phyloP scores from a whole-genome alignment of 1,284 basidiomycete species.

The Melampsora larici-populina region DNA sequence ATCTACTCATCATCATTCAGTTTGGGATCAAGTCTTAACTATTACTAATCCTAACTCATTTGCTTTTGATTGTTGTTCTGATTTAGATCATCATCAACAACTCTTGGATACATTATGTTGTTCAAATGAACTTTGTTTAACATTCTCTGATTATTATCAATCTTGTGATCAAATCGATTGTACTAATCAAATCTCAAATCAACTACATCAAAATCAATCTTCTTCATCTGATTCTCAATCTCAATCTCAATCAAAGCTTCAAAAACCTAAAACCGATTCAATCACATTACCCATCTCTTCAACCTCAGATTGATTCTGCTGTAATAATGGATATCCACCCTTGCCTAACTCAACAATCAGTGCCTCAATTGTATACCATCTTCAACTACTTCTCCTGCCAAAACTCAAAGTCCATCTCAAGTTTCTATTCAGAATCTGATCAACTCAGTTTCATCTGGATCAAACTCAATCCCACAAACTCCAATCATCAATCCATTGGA shows the following conservation, averaged over 20 bases:
- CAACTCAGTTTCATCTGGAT: too few relatives aligned
- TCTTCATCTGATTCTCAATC: too few relatives aligned
- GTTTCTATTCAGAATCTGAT: too few relatives aligned
- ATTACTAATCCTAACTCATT: neutral
- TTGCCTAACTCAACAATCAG: conserved; percentile 8
- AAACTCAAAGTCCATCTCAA: too few relatives aligned
- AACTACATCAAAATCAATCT: too few relatives aligned
- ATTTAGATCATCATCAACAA: too few relatives aligned
- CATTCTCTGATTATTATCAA: neutral
- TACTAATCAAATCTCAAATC: neutral
- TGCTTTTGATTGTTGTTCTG: neutral
- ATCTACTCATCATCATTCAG: neutral
- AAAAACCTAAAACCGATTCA: too few relatives aligned
- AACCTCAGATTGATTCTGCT: conserved; percentile 27
- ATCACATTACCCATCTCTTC: neutral
- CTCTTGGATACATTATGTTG: neutral
- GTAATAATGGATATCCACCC: conserved; percentile 33
- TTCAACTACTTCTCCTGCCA: too few relatives aligned
- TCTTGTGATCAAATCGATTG: neutral
- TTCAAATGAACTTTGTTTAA: neutral
- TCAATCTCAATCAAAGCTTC: too few relatives aligned
- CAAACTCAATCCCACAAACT: too few relatives aligned
- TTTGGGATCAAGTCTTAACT: neutral
- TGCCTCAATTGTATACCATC: conserved; percentile 21
- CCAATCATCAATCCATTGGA: neutral